Percentiles rank a stretch among this genome's conserved stretches.
Evolutionary conservation across 2,329 filamentous ascomycete species (phyloP).

Genomic region (Botrytis elliptica): DNA sequence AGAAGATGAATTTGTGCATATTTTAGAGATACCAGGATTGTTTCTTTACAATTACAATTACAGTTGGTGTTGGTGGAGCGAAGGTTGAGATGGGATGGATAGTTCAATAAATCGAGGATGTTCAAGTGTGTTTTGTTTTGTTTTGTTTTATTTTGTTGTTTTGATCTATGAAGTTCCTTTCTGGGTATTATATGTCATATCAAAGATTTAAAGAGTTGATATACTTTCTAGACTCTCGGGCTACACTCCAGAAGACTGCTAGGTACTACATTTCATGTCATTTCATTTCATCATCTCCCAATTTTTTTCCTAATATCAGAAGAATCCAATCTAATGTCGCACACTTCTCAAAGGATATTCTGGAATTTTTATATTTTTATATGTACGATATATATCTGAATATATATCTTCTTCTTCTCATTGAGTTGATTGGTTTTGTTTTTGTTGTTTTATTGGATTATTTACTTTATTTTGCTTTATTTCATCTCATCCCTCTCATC

Average conservation of each 20-base stretch:
- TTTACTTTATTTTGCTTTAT: no score
- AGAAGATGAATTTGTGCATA: background rate
- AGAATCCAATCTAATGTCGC: no score
- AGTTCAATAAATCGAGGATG: background rate
- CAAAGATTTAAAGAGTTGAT: background rate
- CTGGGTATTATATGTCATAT: background rate
- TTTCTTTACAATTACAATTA: background rate
- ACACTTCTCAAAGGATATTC: no score
- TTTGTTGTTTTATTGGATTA: no score
- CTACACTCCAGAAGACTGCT: background rate
- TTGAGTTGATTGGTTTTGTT: no score
- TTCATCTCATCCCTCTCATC: no score
- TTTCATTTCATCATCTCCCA: background rate
- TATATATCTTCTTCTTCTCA: no score
- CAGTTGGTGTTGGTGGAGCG: no score
- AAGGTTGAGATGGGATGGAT: background rate
- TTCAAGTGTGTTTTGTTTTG: background rate
- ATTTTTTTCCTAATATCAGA: no score
- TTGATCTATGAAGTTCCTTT: no score
- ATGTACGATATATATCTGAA: no score
- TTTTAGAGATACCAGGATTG: slow-evolving; percentile 4
- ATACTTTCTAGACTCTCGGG: background rate
- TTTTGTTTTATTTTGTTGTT: background rate
- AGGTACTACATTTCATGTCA: background rate
- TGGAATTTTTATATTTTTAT: no score